phyloP scores from a whole-genome alignment of 2,329 filamentous ascomycete species.

The Curvularia hawaiiensis region DNA sequence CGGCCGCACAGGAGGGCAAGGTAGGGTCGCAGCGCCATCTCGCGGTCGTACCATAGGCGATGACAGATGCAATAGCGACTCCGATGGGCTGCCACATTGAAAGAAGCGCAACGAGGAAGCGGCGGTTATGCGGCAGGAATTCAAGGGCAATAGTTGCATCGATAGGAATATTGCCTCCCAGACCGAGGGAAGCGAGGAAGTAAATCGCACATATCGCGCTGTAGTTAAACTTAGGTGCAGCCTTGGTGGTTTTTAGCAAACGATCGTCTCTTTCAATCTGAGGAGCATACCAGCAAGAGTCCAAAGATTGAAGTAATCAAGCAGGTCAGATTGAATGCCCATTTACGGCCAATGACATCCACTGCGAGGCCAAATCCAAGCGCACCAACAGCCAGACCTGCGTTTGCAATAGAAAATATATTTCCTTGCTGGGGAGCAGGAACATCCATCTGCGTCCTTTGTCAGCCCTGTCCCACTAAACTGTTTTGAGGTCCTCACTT shows the following conservation, averaged over 20 bases:
- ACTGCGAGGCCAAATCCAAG: conserved; percentile 33
- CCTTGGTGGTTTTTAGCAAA: conserved; percentile 19
- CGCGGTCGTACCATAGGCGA: conserved; percentile 36
- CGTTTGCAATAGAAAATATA: conserved; percentile 36
- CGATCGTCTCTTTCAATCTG: not conserved
- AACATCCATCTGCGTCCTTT: conserved; percentile 16
- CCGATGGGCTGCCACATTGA: conserved; percentile 41
- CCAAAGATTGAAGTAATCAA: conserved; percentile 37
- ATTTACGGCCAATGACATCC: conserved; percentile 38
- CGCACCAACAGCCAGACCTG: conserved; percentile 37
- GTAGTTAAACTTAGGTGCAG: conserved; percentile 39
- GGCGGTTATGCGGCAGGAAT: conserved; percentile 34
- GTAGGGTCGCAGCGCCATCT: conserved; percentile 35
- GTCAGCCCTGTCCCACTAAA: not conserved
- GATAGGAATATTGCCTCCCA: conserved; percentile 38
- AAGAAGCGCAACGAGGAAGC: conserved; percentile 36
- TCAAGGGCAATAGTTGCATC: conserved; percentile 36
- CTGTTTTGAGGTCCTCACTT: conserved; percentile 20
- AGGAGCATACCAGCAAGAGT: conserved; percentile 25
- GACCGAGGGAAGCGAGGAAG: conserved; percentile 33
- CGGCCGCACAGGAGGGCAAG: conserved; percentile 23
- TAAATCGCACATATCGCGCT: conserved; percentile 37
- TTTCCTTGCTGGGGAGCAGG: conserved; percentile 26
- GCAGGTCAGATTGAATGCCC: conserved; percentile 35
- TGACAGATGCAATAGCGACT: conserved; percentile 33